Conservation (phyloP, 371 early-diverging fungal genomes). For the Gilbertella persicaria region DNA sequence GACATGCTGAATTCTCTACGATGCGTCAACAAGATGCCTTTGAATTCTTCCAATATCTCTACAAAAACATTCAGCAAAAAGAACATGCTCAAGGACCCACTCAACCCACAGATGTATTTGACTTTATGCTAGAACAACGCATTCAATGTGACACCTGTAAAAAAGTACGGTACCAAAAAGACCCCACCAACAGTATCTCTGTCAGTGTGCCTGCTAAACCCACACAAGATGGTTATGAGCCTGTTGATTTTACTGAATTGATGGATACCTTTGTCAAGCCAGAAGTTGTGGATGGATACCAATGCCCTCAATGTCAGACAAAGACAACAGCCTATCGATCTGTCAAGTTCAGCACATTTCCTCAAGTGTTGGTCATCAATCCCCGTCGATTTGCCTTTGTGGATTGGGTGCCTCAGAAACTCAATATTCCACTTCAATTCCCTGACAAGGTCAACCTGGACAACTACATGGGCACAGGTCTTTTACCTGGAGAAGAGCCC, state of each 20-base stretch:
- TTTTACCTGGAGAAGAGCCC: conserved; percentile 68
- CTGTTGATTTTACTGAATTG: conserved; percentile 78
- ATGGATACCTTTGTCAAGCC: conserved; percentile 62
- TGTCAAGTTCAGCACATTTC: conserved; percentile 80
- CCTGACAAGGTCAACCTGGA: conserved; percentile 59
- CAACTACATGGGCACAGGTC: conserved; percentile 66
- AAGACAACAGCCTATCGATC: conserved; percentile 70
- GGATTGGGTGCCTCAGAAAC: conserved; percentile 87
- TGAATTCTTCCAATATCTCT: conserved; percentile 87
- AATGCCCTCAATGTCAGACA: conserved; percentile 78
- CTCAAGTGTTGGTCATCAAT: conserved; percentile 79
- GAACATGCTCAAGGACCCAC: conserved; percentile 56
- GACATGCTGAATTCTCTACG: conserved; percentile 90
- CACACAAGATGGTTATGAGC: conserved; percentile 46
- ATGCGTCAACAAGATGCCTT: conserved; percentile 98
- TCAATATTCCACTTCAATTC: conserved; percentile 54
- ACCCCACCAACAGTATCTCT: conserved; percentile 63
- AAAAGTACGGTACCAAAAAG: conserved; percentile 74
- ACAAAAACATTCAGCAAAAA: conserved; percentile 72
- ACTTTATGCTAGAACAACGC: conserved; percentile 79
- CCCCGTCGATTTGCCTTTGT: conserved; percentile 85
- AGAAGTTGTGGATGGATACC: conserved; percentile 70
- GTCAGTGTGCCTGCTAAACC: conserved; percentile 73
- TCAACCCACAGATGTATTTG: conserved; percentile 78
- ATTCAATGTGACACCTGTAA: conserved; percentile 85